Evolutionary conservation across 2,329 filamentous ascomycete genomes (phyloP), one percentile per base, ranked within the genome.

Genomic region (Pyricularia pennisetigena): DNA sequence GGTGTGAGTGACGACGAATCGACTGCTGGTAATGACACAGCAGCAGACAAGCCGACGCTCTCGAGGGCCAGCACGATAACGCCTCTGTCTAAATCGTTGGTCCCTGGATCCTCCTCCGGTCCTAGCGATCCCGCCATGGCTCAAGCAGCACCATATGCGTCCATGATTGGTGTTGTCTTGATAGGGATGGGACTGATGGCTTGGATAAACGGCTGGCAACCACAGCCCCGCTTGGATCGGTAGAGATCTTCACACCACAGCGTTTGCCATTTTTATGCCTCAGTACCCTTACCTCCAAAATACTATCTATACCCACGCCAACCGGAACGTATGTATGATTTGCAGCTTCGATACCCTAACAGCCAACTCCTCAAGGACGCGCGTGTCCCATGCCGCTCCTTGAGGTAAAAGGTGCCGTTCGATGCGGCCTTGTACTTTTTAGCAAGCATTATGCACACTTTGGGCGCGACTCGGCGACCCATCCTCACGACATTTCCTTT

Each of bases 181-280:
- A 81, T 95, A 70, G 92, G 92, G 35, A 90, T 95, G 80, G 90
- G 92, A 16, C 77, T 95, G 71, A 95, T 95, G 92, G 91, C 90
- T 61, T 94, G 93, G 78, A 83, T 95, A 72, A 95, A 95, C 74
- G 90, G 90, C 67, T 94, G 91, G 91, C 90, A 93, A 73, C 75
- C 80, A 30, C 79, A 81, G 68, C 76, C 77, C 28, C 78, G 75
- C 66, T 70, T 79, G 63, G 76, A 79, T 54, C 75, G 74, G 67
- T 80, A 71, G 69, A 66, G 24, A 65, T 61, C 57, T 61, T 61
- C 4, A 59, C 23, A 61, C n/a, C n/a, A 26, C 57, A 61, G 4
- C 10, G 57, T 14, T 61, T 54, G 29, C 28, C 28, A 64, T n/a
- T 32, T 67, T 35, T 61, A 16, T 67, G 29, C 26, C 9, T 23